A percentile compares a stretch with the other conserved stretches of the same genome.
phyloP scores from a whole-genome alignment of 495 filamentous ascomycete genomes.

The Annulohypoxylon stygium region DNA sequence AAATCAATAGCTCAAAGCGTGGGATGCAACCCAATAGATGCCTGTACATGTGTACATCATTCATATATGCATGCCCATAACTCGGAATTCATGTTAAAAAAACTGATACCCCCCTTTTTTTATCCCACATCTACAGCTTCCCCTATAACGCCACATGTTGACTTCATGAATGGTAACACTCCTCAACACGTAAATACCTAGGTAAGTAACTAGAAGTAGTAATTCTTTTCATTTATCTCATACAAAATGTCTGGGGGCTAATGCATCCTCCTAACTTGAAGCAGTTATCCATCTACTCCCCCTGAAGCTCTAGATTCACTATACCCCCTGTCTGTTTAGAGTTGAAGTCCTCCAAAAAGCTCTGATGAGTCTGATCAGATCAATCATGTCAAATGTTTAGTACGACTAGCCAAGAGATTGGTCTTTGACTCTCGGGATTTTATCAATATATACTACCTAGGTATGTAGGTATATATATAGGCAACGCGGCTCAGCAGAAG shows the following conservation, averaged over 20 bases:
- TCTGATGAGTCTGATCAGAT: conserved; percentile 13
- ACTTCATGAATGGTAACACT: not conserved
- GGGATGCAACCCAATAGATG: not conserved
- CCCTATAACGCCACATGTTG: conserved; percentile 1
- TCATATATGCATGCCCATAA: not conserved
- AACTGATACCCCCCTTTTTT: conserved; percentile 27
- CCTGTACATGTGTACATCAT: not conserved
- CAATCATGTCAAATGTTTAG: not conserved
- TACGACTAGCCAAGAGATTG: not conserved
- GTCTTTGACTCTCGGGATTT: not conserved
- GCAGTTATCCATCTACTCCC: conserved; percentile 28
- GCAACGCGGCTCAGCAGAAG: conserved; percentile 6
- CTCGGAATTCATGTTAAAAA: conserved; percentile 10
- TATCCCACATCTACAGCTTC: conserved; percentile 9
- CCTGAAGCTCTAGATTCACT: conserved; percentile 25
- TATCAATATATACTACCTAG: not conserved
- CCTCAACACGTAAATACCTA: not conserved
- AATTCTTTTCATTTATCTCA: conserved; percentile 26
- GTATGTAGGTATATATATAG: not conserved
- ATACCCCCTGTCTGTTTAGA: conserved; percentile 24
- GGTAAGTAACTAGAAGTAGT: not conserved
- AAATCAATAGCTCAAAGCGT: not conserved
- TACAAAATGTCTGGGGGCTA: conserved; percentile 31
- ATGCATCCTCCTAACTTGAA: conserved; percentile 37
- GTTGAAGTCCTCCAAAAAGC: conserved; percentile 13